Base-by-base conservation (phyloP, 768 basidiomycete species). In the Auricularia sp. region DNA sequence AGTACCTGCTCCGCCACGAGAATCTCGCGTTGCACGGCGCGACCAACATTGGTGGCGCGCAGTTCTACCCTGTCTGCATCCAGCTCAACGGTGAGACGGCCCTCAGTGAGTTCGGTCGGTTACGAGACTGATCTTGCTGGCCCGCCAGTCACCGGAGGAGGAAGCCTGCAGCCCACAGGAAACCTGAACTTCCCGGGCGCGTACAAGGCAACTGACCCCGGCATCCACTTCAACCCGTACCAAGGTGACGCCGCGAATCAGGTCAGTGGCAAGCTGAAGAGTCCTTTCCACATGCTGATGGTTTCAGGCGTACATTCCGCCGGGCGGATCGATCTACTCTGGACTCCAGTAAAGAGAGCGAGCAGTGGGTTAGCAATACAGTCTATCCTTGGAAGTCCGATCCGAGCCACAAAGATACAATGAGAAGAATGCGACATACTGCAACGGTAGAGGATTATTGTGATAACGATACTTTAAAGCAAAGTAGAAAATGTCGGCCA, bases 1-100 rank as follows among this genome's bases (percentile, higher is more conserved):
- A 67, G 36, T 69, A 69, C 65, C 61, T 69, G 29, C 36, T 69
- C 58, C 63, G 68, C 23, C 64, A 66, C 64, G 66, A 68, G 53
- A 34, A 67, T 35, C 68, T 47, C 58, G 47, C 62, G 64, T 66
- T 47, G 53, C 58, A 56, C 43, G 21, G n/a, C 2, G 63, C 51
- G 18, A 54, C 51, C 21, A 33, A 23, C 33, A 21, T 33, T 5
- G 67, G 67, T 36, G 66, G 66, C 51, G 68, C 64, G 35, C 68
- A 69, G 64, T 68, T 66, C 63, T 69, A 69, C 60, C 68, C 68
- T 3, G 42, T 66, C 43, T 69, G 68, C 61, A 18, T 29, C 51
- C 68, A 69, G 62, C 21, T 68, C 43, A 64, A 56, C 51, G 47
- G 61, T 23, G 54, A 36, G 16, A 8, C 21, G 6, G 56, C 36